phyloP scores from a whole-genome alignment of 805 yeast species.

The Kazachstania africana region DNA sequence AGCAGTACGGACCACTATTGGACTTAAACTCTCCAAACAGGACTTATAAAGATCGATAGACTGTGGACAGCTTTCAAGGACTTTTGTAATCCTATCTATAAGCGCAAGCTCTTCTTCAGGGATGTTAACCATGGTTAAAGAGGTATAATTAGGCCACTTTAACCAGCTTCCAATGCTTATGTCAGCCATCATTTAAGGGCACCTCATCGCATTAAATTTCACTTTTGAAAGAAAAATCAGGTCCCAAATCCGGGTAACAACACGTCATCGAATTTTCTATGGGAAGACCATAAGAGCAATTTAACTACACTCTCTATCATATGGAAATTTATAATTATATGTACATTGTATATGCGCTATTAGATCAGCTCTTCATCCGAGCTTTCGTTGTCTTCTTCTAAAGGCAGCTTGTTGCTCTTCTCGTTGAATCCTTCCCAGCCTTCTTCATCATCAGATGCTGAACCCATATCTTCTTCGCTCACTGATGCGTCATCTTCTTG shows the following conservation, averaged over 20 bases:
- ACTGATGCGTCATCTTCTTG: constrained; percentile 19
- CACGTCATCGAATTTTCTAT: too few relatives aligned
- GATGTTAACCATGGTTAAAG: too few relatives aligned
- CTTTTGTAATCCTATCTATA: constrained; percentile 4
- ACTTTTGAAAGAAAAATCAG: too few relatives aligned
- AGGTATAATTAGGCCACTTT: too few relatives aligned
- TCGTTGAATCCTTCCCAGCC: constrained; percentile 26
- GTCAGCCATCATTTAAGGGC: too few relatives aligned
- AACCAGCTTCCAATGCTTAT: too few relatives aligned
- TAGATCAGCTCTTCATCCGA: constrained; percentile 21
- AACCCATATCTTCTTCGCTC: constrained; percentile 12
- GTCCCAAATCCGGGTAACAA: too few relatives aligned
- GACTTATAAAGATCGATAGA: constrained; percentile 3
- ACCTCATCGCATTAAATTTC: background rate
- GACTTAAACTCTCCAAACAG: constrained; percentile 7
- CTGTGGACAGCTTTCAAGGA: constrained; percentile 4
- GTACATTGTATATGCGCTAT: too few relatives aligned
- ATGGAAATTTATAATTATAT: too few relatives aligned
- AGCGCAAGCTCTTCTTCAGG: constrained; percentile 3
- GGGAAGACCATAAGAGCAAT: too few relatives aligned
- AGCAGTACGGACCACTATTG: constrained; percentile 16
- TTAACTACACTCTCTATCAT: too few relatives aligned
- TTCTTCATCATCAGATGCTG: constrained; percentile 30
- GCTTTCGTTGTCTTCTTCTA: constrained; percentile 15
- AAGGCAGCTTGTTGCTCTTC: constrained; percentile 15